Conservation (phyloP, 768 basidiomycete genomes). For the Scleroderma bovista region DNA sequence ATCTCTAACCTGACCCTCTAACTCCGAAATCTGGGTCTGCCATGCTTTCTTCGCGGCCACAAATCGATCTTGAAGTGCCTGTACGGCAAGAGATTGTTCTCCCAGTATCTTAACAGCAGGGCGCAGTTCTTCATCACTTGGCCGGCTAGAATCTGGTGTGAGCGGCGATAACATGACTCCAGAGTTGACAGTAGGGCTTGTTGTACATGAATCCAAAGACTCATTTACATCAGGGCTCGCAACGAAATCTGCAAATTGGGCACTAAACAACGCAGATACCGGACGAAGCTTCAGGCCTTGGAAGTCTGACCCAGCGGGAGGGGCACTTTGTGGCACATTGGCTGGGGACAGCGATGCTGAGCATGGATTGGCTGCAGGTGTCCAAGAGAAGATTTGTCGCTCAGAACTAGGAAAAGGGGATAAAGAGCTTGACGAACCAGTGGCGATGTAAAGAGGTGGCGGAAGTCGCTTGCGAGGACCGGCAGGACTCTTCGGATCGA, state of each 20-base stretch:
- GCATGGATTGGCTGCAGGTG: constrained; percentile 5
- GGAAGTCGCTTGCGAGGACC: constrained; percentile 25
- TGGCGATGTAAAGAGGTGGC: constrained; percentile 26
- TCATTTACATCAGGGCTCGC: constrained; percentile 21
- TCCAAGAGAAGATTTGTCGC: constrained; percentile 11
- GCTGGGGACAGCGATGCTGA: constrained; percentile 10
- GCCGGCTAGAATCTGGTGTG: constrained; percentile 34
- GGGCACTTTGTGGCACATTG: constrained; percentile 52
- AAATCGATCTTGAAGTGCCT: constrained; percentile 58
- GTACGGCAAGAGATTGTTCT: constrained; percentile 43
- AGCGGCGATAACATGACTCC: constrained; percentile 41
- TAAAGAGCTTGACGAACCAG: constrained; percentile 12
- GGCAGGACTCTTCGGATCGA: constrained; percentile 19
- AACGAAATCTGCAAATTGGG: constrained; percentile 52
- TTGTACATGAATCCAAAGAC: constrained; percentile 42
- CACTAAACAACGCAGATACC: constrained; percentile 69
- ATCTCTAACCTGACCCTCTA: constrained; percentile 68
- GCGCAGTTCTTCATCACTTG: constrained; percentile 28
- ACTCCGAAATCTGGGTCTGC: constrained; percentile 70
- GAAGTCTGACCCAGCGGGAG: constrained; percentile 57
- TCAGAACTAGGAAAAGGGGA: constrained; percentile 12
- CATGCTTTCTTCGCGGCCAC: constrained; percentile 52
- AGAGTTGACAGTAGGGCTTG: constrained; percentile 42
- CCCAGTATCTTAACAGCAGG: constrained; percentile 25
- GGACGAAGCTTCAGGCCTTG: constrained; percentile 66